Base-by-base conservation (phyloP, 805 yeast species). In the Candida railenensis region DNA sequence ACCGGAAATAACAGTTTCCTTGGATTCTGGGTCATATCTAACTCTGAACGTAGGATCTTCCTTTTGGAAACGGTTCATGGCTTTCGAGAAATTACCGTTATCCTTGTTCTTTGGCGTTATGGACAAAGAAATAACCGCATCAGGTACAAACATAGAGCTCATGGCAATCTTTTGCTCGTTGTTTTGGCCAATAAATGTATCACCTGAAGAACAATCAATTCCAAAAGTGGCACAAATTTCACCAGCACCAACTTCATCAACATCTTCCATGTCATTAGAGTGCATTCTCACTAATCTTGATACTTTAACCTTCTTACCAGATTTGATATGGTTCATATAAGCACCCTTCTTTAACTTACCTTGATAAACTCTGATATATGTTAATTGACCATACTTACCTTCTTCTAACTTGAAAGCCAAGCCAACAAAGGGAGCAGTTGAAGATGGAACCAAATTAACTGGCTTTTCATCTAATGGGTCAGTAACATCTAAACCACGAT, bases 191-290 rank as follows among this genome's bases (percentile, higher is more conserved):
- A 96, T 85, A 69, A 94, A 94, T 12, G 98, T 89, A 63, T 94
- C 99, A 62, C 99, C 99, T 12, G 99, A 94, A 9, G 98, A 84
- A 78, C 99, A 94, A 67, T 94, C 99, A 56, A 94, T 88, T 71
- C 99, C 99, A 59, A 94, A 94, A 48, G 98, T 92, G 46, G 99
- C 99, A 74, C 99, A 94, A 59, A 94, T 94, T 74, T 94, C 99
- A 66, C 99, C 99, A 25, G 98, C 92, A 19, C 92, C 94, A 61
- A 89, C 85, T 71, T 91, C 97, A 42, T 84, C 87, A 42, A 89
- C 94, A 64, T 94, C 99, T 74, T 94, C 99, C 98, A 94, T 91
- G 65, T 94, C 99, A 52, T 91, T 89, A 22, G 97, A 89, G 74
- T 94, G 98, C 99, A 94, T 94, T 73, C 98, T 86, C 43, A 90